phyloP scores from a whole-genome alignment of 768 basidiomycete species.

The Podaxis sp. region DNA sequence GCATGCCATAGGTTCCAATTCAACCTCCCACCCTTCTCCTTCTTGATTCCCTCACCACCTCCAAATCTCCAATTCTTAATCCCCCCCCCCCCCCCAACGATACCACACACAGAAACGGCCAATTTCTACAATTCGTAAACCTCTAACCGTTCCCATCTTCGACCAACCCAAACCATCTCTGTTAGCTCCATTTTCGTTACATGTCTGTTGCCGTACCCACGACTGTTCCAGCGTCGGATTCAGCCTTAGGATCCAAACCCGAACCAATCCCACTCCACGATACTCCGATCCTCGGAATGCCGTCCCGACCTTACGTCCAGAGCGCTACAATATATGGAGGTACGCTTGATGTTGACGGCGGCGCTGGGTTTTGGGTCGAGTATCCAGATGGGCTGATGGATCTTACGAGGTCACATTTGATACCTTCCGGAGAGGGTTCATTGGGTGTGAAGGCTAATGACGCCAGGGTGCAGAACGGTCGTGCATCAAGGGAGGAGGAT shows the following conservation, averaged over 20 bases:
- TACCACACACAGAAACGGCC: background rate
- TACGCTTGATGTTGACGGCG: constrained; percentile 13
- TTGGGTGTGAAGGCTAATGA: background rate
- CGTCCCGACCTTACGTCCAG: constrained; percentile 39
- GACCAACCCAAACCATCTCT: background rate
- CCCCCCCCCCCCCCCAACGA: background rate
- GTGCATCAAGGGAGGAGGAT: constrained; percentile 5
- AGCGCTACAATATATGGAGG: constrained; percentile 51
- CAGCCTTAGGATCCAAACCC: background rate
- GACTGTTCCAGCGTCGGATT: background rate
- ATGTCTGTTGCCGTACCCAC: constrained; percentile 8
- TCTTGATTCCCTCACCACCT: background rate
- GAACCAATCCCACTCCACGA: constrained; percentile 24
- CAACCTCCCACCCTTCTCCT: background rate
- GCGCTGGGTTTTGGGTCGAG: constrained; percentile 61
- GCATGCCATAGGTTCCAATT: background rate
- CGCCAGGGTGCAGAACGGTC: background rate
- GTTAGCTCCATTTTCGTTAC: background rate
- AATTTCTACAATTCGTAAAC: background rate
- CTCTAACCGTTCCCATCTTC: background rate
- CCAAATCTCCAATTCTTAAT: background rate
- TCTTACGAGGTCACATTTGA: constrained; percentile 45
- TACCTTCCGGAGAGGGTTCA: constrained; percentile 20
- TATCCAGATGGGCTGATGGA: constrained; percentile 63
- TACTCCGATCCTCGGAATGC: constrained; percentile 41